phyloP scores from a whole-genome alignment of 2,329 filamentous ascomycete genomes.

The Neonectria sp. region DNA sequence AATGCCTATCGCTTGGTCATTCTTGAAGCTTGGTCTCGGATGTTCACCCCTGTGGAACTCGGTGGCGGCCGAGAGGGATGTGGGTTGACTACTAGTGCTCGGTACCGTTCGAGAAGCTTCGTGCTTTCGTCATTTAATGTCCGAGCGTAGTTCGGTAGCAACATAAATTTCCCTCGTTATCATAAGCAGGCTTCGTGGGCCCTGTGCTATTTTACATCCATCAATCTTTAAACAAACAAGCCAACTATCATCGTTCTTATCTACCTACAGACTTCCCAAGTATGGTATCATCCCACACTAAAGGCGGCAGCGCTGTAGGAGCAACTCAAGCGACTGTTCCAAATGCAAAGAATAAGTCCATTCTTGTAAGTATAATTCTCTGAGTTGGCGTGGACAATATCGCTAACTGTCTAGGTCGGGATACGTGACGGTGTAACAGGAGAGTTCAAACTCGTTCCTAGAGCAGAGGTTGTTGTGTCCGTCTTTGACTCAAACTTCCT shows the following conservation, averaged over 20 bases:
- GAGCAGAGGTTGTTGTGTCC: constrained; percentile 43
- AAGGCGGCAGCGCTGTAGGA: not conserved
- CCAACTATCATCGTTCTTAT: not conserved
- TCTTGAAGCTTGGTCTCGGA: not conserved
- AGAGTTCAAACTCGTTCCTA: constrained; percentile 41
- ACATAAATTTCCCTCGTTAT: not conserved
- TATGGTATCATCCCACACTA: not conserved
- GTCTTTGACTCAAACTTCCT: constrained; percentile 50
- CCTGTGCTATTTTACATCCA: not conserved
- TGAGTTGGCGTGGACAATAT: not conserved
- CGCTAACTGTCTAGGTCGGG: constrained; percentile 35
- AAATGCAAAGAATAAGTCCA: constrained; percentile 43
- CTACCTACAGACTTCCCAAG: not conserved
- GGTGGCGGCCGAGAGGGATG: constrained; percentile 2
- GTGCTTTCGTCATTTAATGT: not conserved
- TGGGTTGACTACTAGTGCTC: not conserved
- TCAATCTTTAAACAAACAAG: not conserved
- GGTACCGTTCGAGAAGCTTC: not conserved
- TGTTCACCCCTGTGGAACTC: not conserved
- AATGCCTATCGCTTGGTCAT: not conserved
- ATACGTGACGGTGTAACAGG: constrained; percentile 47
- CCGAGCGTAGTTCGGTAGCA: not conserved
- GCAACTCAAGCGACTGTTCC: constrained; percentile 41
- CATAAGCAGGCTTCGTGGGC: not conserved
- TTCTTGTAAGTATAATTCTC: constrained; percentile 32